Evolutionary conservation across 805 yeast genomes (phyloP).

Genomic region (Maudiozyma serrabonitensis): DNA sequence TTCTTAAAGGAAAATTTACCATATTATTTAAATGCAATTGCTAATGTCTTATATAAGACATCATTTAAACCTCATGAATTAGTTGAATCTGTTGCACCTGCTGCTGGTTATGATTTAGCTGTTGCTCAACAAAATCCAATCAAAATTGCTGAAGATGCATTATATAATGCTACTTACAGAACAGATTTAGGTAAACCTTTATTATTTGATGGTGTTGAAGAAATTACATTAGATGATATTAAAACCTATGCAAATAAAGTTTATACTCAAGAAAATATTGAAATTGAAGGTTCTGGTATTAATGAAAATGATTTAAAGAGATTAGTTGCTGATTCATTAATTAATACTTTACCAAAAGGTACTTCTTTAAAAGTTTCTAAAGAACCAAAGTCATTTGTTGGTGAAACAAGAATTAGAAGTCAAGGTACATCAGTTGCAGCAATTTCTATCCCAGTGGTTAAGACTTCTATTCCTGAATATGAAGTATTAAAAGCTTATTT

Average conservation of each 20-base stretch:
- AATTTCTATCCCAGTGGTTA: constrained; percentile 69
- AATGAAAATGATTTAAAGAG: constrained; percentile 56
- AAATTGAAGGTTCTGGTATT: constrained; percentile 66
- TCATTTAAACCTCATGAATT: constrained; percentile 77
- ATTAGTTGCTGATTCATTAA: constrained; percentile 59
- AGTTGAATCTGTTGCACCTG: constrained; percentile 72
- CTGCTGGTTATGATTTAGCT: constrained; percentile 55
- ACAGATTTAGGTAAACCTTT: constrained; percentile 80
- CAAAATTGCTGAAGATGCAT: constrained; percentile 61
- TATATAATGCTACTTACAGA: constrained; percentile 77
- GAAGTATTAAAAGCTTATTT: constrained; percentile 64
- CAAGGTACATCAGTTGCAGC: constrained; percentile 62
- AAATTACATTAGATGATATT: constrained; percentile 54
- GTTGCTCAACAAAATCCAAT: constrained; percentile 42
- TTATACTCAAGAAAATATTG: constrained; percentile 62
- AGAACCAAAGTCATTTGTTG: constrained; percentile 41
- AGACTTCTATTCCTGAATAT: constrained; percentile 53
- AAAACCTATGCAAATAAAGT: constrained; percentile 54
- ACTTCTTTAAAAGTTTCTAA: constrained; percentile 34
- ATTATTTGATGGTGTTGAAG: constrained; percentile 56
- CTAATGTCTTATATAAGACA: constrained; percentile 60
- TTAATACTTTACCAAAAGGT: constrained; percentile 51
- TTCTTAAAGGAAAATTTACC: constrained; percentile 87
- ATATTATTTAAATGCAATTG: constrained; percentile 78
- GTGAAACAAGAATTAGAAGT: constrained; percentile 61